phyloP scores from a whole-genome alignment of 2,329 filamentous ascomycete genomes.

The Trichophyton rubrum region DNA sequence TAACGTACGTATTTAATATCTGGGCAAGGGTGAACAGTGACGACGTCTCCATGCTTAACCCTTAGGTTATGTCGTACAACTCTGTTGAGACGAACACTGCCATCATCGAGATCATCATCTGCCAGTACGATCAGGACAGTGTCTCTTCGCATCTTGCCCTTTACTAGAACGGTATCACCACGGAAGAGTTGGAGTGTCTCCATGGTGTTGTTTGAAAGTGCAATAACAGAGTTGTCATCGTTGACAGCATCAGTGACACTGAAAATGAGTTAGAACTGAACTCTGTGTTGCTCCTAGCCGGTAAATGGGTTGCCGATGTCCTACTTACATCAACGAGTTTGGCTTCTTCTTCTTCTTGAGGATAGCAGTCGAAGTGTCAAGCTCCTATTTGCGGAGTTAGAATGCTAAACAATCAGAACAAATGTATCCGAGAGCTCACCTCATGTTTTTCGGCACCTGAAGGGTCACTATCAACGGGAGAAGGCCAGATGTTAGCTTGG shows the following conservation, averaged over 20 bases:
- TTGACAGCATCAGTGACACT: slow-evolving; percentile 97
- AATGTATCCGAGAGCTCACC: slow-evolving; percentile 41
- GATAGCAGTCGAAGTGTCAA: slow-evolving; percentile 89
- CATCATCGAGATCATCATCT: slow-evolving; percentile 96
- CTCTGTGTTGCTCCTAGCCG: neutral
- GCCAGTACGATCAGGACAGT: slow-evolving; percentile 95
- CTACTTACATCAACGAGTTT: slow-evolving; percentile 83
- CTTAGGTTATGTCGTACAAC: slow-evolving; percentile 96
- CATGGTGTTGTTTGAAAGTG: slow-evolving; percentile 97
- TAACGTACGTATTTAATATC: slow-evolving; percentile 97
- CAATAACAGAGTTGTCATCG: slow-evolving; percentile 99
- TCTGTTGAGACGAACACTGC: slow-evolving; percentile 93
- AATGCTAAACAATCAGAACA: slow-evolving; percentile 15
- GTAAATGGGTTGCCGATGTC: neutral
- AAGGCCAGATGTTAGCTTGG: neutral
- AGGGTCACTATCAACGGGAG: slow-evolving; percentile 53
- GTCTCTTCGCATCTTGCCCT: slow-evolving; percentile 99
- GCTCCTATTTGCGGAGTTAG: slow-evolving; percentile 46
- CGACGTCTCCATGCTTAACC: slow-evolving; percentile 95
- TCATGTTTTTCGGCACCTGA: slow-evolving; percentile 79
- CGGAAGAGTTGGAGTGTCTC: slow-evolving; percentile 96
- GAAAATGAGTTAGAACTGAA: slow-evolving; percentile 23
- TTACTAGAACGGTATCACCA: slow-evolving; percentile 93
- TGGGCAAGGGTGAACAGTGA: slow-evolving; percentile 93
- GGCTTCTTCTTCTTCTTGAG: slow-evolving; percentile 99